Conservation (phyloP, 108 stramenopile genomes). For the Skeletonema potamos region DNA sequence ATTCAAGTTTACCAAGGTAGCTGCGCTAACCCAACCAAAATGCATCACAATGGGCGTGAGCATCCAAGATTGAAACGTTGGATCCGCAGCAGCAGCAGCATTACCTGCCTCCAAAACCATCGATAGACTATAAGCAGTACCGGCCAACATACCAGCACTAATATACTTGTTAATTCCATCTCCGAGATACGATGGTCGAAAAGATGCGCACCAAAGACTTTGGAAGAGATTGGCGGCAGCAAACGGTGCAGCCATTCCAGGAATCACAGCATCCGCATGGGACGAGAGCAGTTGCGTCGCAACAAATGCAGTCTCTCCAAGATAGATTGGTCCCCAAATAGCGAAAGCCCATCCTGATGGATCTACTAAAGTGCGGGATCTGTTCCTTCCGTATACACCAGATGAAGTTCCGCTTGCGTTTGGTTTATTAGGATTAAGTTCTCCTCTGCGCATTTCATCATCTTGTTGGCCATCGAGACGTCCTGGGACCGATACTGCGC, state of each 20-base stretch:
- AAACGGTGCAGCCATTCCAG: conserved; percentile 51
- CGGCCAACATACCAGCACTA: conserved; percentile 50
- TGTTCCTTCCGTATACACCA: conserved; percentile 11
- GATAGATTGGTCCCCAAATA: conserved; percentile 80
- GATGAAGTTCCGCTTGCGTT: conserved; percentile 5
- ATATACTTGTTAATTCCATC: conserved; percentile 56
- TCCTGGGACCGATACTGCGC: conserved; percentile 59
- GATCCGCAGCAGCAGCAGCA: conserved; percentile 12
- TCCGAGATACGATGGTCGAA: conserved; percentile 55
- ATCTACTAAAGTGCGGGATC: conserved; percentile 50
- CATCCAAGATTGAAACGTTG: conserved; percentile 13
- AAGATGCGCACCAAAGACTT: conserved; percentile 71
- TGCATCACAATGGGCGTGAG: conserved; percentile 60
- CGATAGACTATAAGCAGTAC: conserved; percentile 62
- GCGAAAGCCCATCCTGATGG: conserved; percentile 78
- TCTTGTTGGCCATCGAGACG: conserved; percentile 61
- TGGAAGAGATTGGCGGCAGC: conserved; percentile 64
- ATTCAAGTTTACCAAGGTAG: conserved; percentile 74
- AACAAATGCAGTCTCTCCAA: conserved; percentile 63
- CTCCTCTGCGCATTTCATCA: conserved; percentile 36
- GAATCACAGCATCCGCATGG: conserved; percentile 31
- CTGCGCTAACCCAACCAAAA: conserved; percentile 77
- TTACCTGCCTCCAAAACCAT: conserved; percentile 41
- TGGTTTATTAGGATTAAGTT: conserved; percentile 32
- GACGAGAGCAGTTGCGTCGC: conserved; percentile 41